Conservation (phyloP, 1,139 yeast genomes). For the Meyerozyma smithsonii region DNA sequence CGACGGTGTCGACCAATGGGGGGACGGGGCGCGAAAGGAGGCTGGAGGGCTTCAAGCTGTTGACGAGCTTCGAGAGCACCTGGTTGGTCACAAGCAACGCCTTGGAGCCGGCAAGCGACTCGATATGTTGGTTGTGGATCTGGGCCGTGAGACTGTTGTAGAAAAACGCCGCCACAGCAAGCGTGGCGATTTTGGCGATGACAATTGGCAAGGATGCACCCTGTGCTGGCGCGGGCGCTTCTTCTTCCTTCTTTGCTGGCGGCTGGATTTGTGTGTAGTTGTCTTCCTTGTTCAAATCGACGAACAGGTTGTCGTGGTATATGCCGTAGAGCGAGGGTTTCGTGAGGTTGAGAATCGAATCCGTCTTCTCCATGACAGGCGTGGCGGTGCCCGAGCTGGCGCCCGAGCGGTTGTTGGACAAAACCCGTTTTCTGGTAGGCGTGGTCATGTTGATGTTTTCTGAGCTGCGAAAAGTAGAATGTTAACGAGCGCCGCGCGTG, state of each 20-base stretch:
- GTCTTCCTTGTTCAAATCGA: conserved; percentile 26
- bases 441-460: background rate
- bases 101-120: conserved; percentile 25
- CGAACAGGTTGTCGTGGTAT: conserved; percentile 36
- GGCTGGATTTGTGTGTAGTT: background rate
- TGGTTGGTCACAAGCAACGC: conserved; percentile 33
- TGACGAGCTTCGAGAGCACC: conserved; percentile 28
- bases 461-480: background rate
- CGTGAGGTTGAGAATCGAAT: conserved; percentile 43
- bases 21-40: background rate
- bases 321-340: conserved; percentile 47
- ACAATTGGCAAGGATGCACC: conserved; percentile 9
- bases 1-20: background rate
- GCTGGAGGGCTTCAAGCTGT: conserved; percentile 22
- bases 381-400: conserved; percentile 12
- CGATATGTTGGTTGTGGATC: conserved; percentile 46
- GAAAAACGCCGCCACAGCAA: conserved; percentile 41
- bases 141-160: conserved; percentile 49
- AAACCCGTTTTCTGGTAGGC: background rate
- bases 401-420: background rate
- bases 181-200: conserved; percentile 23
- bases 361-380: conserved; percentile 32
- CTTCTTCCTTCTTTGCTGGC: background rate
- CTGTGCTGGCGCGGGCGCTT: background rate
- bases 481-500: background rate